Evolutionary conservation across 2,329 filamentous ascomycete genomes (phyloP).

Genomic region (Thelonectria discophora): DNA sequence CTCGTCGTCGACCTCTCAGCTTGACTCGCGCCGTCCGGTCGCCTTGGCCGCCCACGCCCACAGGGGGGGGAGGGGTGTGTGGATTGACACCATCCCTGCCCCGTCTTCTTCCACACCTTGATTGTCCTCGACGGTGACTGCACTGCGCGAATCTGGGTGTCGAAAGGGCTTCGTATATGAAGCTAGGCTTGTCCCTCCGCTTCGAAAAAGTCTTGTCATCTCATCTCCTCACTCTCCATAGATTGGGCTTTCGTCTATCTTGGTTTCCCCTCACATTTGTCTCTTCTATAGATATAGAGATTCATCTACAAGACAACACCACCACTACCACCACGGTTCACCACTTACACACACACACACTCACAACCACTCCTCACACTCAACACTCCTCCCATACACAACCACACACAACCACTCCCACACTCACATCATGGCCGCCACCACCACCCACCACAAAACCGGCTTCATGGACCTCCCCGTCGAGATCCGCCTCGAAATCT

Average conservation of each 20-base stretch:
- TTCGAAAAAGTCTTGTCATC: slow-evolving; percentile 7
- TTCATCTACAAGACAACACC: slow-evolving; percentile 1
- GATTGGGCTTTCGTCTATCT: slow-evolving; percentile 21
- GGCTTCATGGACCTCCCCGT: slow-evolving; percentile 53
- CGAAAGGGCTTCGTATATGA: slow-evolving; percentile 30
- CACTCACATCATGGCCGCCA: slow-evolving; percentile 37
- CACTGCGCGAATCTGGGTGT: slow-evolving; percentile 11
- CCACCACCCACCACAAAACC: slow-evolving; percentile 29
- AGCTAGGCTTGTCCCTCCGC: slow-evolving; percentile 19
- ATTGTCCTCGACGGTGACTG: not conserved
- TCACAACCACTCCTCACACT: not conserved
- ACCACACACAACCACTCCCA: no score
- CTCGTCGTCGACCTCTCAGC: not conserved
- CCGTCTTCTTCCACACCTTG: not conserved
- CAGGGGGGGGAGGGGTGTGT: no score
- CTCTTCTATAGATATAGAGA: no score
- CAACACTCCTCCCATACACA: not conserved
- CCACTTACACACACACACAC: not conserved
- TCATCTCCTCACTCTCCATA: slow-evolving; percentile 15
- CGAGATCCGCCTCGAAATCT: slow-evolving; percentile 59
- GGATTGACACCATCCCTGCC: not conserved
- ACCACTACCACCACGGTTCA: not conserved
- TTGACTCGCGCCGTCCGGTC: not conserved
- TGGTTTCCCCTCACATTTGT: slow-evolving; percentile 2
- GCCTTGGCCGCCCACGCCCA: not conserved